Evolutionary conservation across 345 rosid genomes (phyloP).

Genomic region (Noccaea caerulescens): DNA sequence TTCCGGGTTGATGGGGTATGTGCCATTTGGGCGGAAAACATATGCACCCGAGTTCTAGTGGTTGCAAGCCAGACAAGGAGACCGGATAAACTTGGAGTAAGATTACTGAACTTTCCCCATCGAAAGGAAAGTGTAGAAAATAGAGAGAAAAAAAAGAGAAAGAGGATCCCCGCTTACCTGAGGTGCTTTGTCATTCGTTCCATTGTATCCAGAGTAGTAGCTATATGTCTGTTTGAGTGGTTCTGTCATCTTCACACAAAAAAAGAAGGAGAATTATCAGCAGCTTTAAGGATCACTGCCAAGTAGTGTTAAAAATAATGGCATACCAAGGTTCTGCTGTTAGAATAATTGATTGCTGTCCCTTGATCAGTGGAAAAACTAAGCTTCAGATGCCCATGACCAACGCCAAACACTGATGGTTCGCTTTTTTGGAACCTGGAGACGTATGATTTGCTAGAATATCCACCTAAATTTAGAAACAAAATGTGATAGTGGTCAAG

Average conservation of each 20-base stretch:
- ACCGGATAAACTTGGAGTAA: constrained; percentile 32
- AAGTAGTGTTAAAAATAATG: background rate
- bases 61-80: constrained; percentile 36
- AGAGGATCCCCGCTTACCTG: constrained; percentile 55
- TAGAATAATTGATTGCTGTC: constrained; percentile 53
- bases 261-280: constrained; percentile 41
- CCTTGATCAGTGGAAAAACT: constrained; percentile 56
- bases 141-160: background rate
- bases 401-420: constrained; percentile 60
- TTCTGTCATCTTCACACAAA: constrained; percentile 66
- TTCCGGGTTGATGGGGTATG: constrained; percentile 59
- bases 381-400: constrained; percentile 76
- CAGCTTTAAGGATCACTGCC: constrained; percentile 11
- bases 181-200: constrained; percentile 64
- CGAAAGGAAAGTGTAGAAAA: constrained; percentile 21
- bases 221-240: constrained; percentile 68
- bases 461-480: constrained; percentile 54
- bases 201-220: constrained; percentile 71
- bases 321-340: constrained; percentile 68
- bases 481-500: constrained; percentile 13
- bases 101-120: constrained; percentile 24
- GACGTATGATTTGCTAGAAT: constrained; percentile 57
- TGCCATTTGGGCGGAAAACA: constrained; percentile 92
- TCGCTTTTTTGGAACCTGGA: constrained; percentile 49
- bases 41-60: constrained; percentile 86